Evolutionary conservation across 306 rosid species (phyloP), one percentile per base, ranked within the genome.

Genomic region (Dryas drummondii): DNA sequence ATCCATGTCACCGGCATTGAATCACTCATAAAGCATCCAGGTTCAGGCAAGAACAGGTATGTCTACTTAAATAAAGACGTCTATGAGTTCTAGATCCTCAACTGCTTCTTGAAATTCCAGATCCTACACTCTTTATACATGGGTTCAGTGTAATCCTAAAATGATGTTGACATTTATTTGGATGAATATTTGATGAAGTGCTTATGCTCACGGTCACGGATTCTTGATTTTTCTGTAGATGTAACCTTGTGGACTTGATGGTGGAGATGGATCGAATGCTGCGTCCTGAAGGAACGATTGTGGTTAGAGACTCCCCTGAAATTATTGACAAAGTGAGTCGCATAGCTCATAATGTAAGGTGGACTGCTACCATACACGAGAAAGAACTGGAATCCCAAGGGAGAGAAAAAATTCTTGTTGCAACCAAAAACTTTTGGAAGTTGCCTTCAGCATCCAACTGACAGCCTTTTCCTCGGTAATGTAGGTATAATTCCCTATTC

Each of bases 201-300:
- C 59, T 6, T 73, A 49, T 55, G 68, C 55, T 42, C 37, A 40
- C 54, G 55, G 19, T 42, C 37, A 40, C 54, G 55, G 16, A 61
- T 32, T 59, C 57, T 62, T 70, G 56, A 73, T 62, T 65, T 68
- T 82, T 69, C 42, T 68, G 51, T 78, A 96, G 99, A 85, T 96
- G 99, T 75, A 89, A 81, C 91, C 90, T 92, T 58, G 91, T 96
- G 72, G 99, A 96, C 82, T 86, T 96, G 83, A 83, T 96, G 92
- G 98, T 90, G 32, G 99, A 96, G 86, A 84, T 96, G 60, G 99
- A 96, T 68, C 88, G 98, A 51, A 86, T 96, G 54, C 69, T 96
- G 84, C 96, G 99, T 6, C 99, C 99, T 0, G 94, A 89, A 86
- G 99, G 99, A 78, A 92, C 96, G 0, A 65, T 96, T 64, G 84